These are phyloP conservation scores for Thelonectria blattea DNA, from an alignment of 2,329 filamentous ascomycete genomes.

Conservation along the genomic window DNA sequence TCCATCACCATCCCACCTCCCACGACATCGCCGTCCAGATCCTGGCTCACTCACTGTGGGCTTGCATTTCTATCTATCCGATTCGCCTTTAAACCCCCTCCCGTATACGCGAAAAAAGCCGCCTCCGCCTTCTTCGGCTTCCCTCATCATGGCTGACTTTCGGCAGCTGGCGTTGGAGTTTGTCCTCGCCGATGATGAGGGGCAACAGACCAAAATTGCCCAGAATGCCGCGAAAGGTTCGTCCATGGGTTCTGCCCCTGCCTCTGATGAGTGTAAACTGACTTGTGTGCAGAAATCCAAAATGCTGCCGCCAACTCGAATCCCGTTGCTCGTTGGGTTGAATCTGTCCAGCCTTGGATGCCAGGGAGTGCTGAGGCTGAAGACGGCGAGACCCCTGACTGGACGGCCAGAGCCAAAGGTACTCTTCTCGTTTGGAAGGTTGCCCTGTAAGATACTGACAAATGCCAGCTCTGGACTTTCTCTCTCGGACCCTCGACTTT, in stretches of 20 bases:
- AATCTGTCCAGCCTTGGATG: constrained; percentile 62
- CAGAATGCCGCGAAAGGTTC: constrained; percentile 54
- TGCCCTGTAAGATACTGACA: constrained; percentile 9
- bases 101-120: background rate
- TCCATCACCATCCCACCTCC: constrained; percentile 9
- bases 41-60: constrained; percentile 2
- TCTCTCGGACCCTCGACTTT: constrained; percentile 59
- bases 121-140: background rate
- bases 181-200: constrained; percentile 58
- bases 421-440: no score
- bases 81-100: background rate
- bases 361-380: constrained; percentile 48
- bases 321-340: constrained; percentile 60
- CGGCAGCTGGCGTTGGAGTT: constrained; percentile 60
- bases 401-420: constrained; percentile 62
- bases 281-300: constrained; percentile 49
- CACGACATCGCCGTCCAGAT: constrained; percentile 2
- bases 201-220: constrained; percentile 48
- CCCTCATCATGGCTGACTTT: constrained; percentile 54
- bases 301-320: constrained; percentile 50
- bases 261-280: background rate
- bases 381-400: constrained; percentile 53
- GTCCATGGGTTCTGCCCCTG: background rate
- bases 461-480: constrained; percentile 58
- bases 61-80: background rate